A percentile compares a stretch with the other conserved stretches of the same genome.
Conservation (phyloP, 73 alveolate genomes). For the Tetrahymena elliotti region DNA sequence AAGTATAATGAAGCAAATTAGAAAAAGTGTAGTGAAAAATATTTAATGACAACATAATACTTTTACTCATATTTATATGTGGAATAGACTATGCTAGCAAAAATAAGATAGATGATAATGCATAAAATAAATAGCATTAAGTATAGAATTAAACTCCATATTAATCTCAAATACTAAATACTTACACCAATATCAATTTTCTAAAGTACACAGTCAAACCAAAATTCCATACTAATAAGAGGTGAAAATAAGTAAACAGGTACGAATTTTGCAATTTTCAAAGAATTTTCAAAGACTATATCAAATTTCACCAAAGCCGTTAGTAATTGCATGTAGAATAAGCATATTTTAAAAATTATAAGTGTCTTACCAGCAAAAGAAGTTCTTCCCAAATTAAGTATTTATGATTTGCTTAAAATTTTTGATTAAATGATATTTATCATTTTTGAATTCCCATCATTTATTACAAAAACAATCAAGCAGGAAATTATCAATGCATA, state of each 20-base stretch:
- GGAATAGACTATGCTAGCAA: neutral
- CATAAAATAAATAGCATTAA: neutral
- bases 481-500: neutral
- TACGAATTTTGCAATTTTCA: neutral
- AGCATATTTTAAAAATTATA: neutral
- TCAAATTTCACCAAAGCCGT: neutral
- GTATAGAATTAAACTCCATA: neutral
- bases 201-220: neutral
- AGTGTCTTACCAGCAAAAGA: neutral
- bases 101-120: neutral
- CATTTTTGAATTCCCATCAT: neutral
- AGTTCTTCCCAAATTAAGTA: neutral
- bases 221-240: neutral
- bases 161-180: neutral
- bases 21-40: neutral
- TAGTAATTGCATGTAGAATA: neutral
- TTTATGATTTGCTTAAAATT: neutral
- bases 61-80: neutral
- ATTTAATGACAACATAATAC: neutral
- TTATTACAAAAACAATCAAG: neutral
- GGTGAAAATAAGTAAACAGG: neutral
- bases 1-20: neutral
- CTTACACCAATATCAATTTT: neutral
- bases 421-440: neutral
- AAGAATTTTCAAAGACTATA: neutral